Evolutionary conservation across 192 early-diverging fungal genomes (phyloP), one percentile per base, ranked within the genome.

Genomic region (Globomyces pollinis-pini): DNA sequence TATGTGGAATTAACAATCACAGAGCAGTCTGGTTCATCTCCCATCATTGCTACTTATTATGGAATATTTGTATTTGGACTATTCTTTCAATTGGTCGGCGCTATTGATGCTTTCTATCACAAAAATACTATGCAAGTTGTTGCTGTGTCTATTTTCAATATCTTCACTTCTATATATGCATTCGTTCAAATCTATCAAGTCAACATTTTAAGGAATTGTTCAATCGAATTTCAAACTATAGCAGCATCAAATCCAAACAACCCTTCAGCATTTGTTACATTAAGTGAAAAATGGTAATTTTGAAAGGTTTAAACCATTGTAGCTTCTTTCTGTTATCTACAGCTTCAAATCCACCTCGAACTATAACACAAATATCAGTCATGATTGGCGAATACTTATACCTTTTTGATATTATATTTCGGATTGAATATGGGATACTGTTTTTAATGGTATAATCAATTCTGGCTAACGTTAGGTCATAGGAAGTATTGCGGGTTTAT

Each of bases 41-140:
- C 50, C 1, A 55, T 69, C 32, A 56, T 69, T 45, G 38, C 42
- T 8, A 59, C 61, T 0, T 69, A 69, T 55, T 69, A 65, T 56
- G 36, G 50, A 9, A 31, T 69, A 12, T 69, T 69, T 36, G 49
- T 69, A 28, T 43, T 69, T 24, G 68, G 44, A 8, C 16, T 65
- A 47, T 7, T 63, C 4, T 69, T 65, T 53, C 68, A 69, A 39
- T 59, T 58, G 2, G 49, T 31, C 12, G 34, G 57, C 0, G 60
- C 68, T 32, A 39, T 23, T n/a, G 68, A 69, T 38, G 68, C 68
- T 21, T 44, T 53, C 32, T 29, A 56, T 50, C 53, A 36, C 26
- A 58, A 21, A 43, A 53, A 47, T 21, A 53, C 60, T 51, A 55
- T 55, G 53, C 60, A 61, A 26, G 44, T 61, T 32, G 38, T 57